Evolutionary conservation across 768 basidiomycete species (phyloP).

Genomic region (Kondoa malvinella): DNA sequence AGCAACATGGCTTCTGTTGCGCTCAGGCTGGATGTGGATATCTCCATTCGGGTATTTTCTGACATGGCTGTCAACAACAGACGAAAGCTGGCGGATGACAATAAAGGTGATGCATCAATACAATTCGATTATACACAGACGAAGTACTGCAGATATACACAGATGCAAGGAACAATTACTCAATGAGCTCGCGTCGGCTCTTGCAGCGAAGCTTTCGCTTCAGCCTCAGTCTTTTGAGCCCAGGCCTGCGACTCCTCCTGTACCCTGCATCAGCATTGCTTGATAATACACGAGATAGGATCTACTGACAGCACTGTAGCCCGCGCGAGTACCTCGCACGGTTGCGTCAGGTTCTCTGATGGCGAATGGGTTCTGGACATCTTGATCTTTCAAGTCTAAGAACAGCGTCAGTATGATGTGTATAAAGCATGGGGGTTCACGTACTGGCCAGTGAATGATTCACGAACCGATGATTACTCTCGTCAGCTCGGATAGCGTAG

Average conservation of each 20-base stretch:
- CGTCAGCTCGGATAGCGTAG: slow-evolving; percentile 81
- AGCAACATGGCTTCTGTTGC: background rate
- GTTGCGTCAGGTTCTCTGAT: slow-evolving; percentile 74
- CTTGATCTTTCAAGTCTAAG: slow-evolving; percentile 36
- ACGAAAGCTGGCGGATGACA: too few relatives aligned
- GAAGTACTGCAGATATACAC: too few relatives aligned
- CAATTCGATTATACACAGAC: too few relatives aligned
- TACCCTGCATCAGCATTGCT: background rate
- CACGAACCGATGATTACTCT: slow-evolving; percentile 49
- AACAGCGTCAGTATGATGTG: background rate
- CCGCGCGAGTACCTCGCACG: slow-evolving; percentile 56
- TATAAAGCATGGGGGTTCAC: background rate
- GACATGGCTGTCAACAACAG: too few relatives aligned
- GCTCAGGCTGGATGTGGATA: background rate
- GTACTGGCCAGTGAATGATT: slow-evolving; percentile 85
- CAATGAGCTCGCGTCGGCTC: too few relatives aligned
- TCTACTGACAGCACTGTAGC: slow-evolving; percentile 30
- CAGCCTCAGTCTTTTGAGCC: background rate
- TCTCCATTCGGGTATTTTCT: too few relatives aligned
- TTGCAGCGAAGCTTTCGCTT: background rate
- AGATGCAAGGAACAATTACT: too few relatives aligned
- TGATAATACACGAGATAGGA: background rate
- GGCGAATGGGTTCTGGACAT: slow-evolving; percentile 48
- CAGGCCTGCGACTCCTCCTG: slow-evolving; percentile 1
- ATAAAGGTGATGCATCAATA: too few relatives aligned